phyloP scores from a whole-genome alignment of 2,329 filamentous ascomycete genomes.

The Sporothrix variecibatus region DNA sequence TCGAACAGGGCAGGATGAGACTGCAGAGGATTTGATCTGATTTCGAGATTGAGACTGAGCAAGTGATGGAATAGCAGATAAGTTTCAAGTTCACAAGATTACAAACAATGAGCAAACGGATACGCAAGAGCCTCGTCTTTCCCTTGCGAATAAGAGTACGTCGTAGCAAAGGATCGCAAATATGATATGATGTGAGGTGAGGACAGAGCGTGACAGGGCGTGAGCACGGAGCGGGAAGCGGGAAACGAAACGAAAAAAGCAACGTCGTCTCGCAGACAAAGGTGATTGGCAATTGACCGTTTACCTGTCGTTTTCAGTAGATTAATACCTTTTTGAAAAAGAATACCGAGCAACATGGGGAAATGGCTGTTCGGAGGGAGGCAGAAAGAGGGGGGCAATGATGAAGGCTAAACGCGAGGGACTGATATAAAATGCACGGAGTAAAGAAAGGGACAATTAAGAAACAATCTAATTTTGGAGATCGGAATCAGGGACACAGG shows the following conservation, averaged over 20 bases:
- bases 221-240: not conserved
- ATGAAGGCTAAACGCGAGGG: constrained; percentile 8
- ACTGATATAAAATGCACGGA: not conserved
- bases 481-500: not conserved
- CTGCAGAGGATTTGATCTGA: not conserved
- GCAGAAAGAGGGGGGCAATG: not conserved
- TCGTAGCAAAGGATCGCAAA: not conserved
- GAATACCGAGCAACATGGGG: not conserved
- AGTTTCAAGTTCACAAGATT: not conserved
- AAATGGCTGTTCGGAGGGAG: constrained; percentile 7
- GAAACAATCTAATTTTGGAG: not conserved
- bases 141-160: not conserved
- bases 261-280: not conserved
- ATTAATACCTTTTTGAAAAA: not conserved
- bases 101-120: not conserved
- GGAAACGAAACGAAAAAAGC: not conserved
- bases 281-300: not conserved
- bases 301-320: not conserved
- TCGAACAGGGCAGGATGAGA: not conserved
- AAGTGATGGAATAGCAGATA: not conserved
- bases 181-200: not conserved
- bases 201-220: not conserved
- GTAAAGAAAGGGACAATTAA: not conserved
- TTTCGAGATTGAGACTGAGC: not conserved
- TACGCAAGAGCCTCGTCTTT: not conserved